A percentile compares a stretch with the other conserved stretches of the same genome.
Conservation (phyloP, 2,329 filamentous ascomycete genomes). For the Cercospora sp. region DNA sequence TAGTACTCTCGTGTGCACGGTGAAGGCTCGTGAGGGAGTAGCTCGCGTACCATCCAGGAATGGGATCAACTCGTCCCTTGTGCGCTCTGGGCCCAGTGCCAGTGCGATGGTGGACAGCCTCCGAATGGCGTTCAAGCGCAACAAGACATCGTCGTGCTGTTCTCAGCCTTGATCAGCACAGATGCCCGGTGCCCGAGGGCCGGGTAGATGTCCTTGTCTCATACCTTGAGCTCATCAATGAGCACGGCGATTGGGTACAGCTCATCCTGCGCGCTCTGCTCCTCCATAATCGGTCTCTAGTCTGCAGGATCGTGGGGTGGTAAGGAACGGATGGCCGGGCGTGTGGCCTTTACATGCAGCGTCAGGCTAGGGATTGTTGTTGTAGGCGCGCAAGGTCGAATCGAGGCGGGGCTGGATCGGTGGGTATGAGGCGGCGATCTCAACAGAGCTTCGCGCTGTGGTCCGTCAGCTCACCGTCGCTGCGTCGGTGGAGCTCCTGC, state of each 20-base stretch:
- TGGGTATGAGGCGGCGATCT: neutral
- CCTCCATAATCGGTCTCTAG: conserved; percentile 69
- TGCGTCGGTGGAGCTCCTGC: neutral
- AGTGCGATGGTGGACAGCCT: conserved; percentile 97
- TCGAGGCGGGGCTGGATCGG: neutral
- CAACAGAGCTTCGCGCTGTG: conserved; percentile 1
- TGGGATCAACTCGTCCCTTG: conserved; percentile 96
- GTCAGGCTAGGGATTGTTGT: conserved; percentile 1
- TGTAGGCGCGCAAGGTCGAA: conserved; percentile 18
- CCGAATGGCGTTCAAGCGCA: conserved; percentile 97
- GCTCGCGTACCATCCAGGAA: conserved; percentile 86
- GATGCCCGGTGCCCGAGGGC: conserved; percentile 7
- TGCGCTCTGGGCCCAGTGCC: conserved; percentile 91
- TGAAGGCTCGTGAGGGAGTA: neutral
- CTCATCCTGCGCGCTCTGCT: conserved; percentile 88
- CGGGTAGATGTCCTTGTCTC: conserved; percentile 26
- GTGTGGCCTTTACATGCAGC: conserved; percentile 29
- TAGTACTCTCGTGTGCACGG: conserved; percentile 27
- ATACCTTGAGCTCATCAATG: conserved; percentile 98
- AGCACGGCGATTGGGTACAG: conserved; percentile 99
- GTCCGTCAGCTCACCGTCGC: conserved; percentile 1
- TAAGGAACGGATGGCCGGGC: conserved; percentile 34
- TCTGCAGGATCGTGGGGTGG: conserved; percentile 11
- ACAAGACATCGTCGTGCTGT: conserved; percentile 96
- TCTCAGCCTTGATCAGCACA: neutral